A percentile compares a stretch with the other conserved stretches of the same genome.
Evolutionary conservation across 768 basidiomycete genomes (phyloP).

Genomic region (Agaricus subrufescens): DNA sequence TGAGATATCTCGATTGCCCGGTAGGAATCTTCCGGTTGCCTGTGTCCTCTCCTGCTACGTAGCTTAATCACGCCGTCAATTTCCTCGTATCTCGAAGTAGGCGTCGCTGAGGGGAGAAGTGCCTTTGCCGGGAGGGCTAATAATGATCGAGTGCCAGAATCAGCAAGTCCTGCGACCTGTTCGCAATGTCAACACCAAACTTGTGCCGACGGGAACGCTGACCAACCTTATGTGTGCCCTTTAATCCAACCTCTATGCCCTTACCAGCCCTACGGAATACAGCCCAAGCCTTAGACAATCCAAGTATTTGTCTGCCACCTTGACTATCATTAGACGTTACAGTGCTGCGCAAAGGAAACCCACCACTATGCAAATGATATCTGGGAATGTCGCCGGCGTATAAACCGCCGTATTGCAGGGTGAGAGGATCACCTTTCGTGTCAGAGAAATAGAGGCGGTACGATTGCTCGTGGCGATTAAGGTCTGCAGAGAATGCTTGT

Average conservation of each 20-base stretch:
- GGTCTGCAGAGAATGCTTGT: neutral
- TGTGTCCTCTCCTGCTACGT: conserved; percentile 32
- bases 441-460: conserved; percentile 55
- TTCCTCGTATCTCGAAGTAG: conserved; percentile 50
- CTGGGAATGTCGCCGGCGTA: conserved; percentile 62
- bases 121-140: conserved; percentile 47
- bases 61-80: conserved; percentile 64
- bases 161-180: conserved; percentile 50
- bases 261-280: conserved; percentile 40
- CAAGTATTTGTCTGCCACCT: conserved; percentile 63
- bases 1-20: conserved; percentile 39
- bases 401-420: conserved; percentile 63
- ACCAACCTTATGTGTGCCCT: conserved; percentile 38
- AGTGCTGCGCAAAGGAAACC: conserved; percentile 19
- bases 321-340: conserved; percentile 45
- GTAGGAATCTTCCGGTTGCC: conserved; percentile 36
- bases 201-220: neutral
- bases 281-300: conserved; percentile 47
- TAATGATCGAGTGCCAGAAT: conserved; percentile 49
- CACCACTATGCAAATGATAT: conserved; percentile 57
- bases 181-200: conserved; percentile 2
- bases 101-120: conserved; percentile 28
- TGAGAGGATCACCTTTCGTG: conserved; percentile 59
- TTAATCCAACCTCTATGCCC: conserved; percentile 54
- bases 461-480: conserved; percentile 15